Conservation (phyloP, 2,329 filamentous ascomycete species). For the Colletotrichum falcatum region DNA sequence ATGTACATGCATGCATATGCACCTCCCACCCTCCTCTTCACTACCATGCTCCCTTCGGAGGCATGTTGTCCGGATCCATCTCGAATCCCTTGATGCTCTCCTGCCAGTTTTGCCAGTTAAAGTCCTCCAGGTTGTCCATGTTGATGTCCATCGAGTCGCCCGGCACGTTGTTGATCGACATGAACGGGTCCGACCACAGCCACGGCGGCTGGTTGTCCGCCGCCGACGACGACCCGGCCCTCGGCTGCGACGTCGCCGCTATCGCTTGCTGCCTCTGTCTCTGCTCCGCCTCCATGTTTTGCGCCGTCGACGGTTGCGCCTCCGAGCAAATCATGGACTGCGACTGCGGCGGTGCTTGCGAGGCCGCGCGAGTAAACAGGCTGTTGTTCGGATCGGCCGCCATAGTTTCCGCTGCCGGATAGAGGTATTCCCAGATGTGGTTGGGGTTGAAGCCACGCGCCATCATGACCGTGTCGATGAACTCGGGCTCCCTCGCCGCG, state of each 20-base stretch:
- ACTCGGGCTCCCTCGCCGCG: constrained; percentile 18
- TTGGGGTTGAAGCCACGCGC: constrained; percentile 27
- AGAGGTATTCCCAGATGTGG: constrained; percentile 40
- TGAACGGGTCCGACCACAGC: constrained; percentile 55
- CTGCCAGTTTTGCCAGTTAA: constrained; percentile 64
- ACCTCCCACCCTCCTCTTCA: neutral
- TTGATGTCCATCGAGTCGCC: constrained; percentile 51
- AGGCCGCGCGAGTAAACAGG: constrained; percentile 22
- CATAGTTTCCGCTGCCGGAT: constrained; percentile 35
- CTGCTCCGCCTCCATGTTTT: constrained; percentile 39
- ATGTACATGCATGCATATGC: neutral
- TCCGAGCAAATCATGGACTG: constrained; percentile 23
- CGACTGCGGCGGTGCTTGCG: constrained; percentile 4
- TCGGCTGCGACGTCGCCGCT: constrained; percentile 42
- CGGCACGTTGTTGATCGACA: constrained; percentile 45
- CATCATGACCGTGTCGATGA: constrained; percentile 41
- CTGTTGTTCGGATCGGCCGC: constrained; percentile 34
- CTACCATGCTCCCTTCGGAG: constrained; percentile 33
- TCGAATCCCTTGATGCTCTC: constrained; percentile 56
- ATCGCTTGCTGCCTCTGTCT: constrained; percentile 43
- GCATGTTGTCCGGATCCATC: constrained; percentile 43
- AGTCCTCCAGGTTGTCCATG: constrained; percentile 54
- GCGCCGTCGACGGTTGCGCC: neutral
- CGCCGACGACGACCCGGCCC: constrained; percentile 42
- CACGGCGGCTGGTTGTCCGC: constrained; percentile 55